Base-by-base conservation (phyloP, 2,329 filamentous ascomycete species). In the Monascus ruber region DNA sequence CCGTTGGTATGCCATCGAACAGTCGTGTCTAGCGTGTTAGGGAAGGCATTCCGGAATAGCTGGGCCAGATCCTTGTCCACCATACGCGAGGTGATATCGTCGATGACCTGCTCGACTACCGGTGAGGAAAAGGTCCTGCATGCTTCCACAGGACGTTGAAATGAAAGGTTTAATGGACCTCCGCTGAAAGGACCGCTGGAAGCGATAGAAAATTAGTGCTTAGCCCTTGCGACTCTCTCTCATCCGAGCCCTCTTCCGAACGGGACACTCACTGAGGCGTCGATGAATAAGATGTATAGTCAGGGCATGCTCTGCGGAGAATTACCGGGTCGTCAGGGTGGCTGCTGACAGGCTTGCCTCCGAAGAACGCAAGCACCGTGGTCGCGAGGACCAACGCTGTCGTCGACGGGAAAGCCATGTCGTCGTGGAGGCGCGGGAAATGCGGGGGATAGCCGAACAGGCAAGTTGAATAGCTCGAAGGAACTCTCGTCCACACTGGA, bases 41-140 rank as follows among this genome's bases (percentile, higher is more conserved):
- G 89, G 48, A 93, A 96, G 2, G 89, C 81, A 57, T 98, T 98
- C 58, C 94, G 86, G 58, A 98, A 98, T 7, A 98, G 70, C 25
- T 88, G 79, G 3, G 89, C 89, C 8, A 98, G 75, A 52, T 96
- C 91, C 10, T 82, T 81, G 53, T 96, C 82, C 42, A 80, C 73
- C 66, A 98, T 83, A 38, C 77, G 81, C 26, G 76, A 72, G 5
- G 82, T 91, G 48, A 98, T 72, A 49, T 95, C 79, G 26, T 77
- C 62, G 45, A 98, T 95, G 37, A 95, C 83, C 53, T 83, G 73
- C 60, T 98, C 91, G 34, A 96, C 93, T 3, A 82, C 73, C 24
- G 83, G 76, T 1, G 88, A 95, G 40, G 79, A 76, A 64, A 96
- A 98, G 0, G 88, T 95, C 46, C 91, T 84, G 61, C 91, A 98